Base-by-base conservation (phyloP, 768 basidiomycete species). In the Fomitopsis serialis region DNA sequence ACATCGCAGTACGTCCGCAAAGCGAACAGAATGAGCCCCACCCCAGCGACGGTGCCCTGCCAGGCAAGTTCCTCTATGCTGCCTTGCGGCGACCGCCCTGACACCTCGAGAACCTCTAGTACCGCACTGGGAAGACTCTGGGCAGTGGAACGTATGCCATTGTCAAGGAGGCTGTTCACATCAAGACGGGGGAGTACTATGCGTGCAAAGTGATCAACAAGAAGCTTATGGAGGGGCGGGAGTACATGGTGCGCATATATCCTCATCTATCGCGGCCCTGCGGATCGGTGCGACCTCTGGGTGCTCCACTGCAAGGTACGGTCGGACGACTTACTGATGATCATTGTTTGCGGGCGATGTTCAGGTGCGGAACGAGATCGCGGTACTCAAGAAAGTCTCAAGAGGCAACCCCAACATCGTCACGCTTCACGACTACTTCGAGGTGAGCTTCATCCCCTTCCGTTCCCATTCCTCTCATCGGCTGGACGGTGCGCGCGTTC, bases 171-270 rank as follows among this genome's bases (percentile, higher is more conserved):
- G 94, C 94, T 43, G 89, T 95, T 23, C 92, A 96, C 65, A 86
- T 96, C 74, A 85, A 88, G 74, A 92, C 93, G 1, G 84, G 84
- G 21, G 81, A 97, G 69, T 96, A 95, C 73, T 98, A 88, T 76
- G 97, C 96, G 21, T 98, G 95, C 81, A 99, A 99, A 72, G 97
- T 98, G 64, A 94, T 98, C 74, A 98, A 96, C 84, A 98, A 98
- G 80, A 93, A 95, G 65, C 82, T 97, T 54, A 97, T 97, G 94
- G 90, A 96, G 67, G 96, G 96, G 4, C 78, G 96, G 58, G 96
- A 98, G 72, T 85, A 95, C 68, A 98, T 99, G 96, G 96, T 94
- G 21, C 61, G 83, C 66, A 52, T 36, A 44, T 45, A 9, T 45
- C 5, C 29, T 32, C 29, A n/a, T n/a, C n/a, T n/a, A n/a, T n/a